Conservation (phyloP, 805 yeast species). For the Blastobotrys mokoenaii region DNA sequence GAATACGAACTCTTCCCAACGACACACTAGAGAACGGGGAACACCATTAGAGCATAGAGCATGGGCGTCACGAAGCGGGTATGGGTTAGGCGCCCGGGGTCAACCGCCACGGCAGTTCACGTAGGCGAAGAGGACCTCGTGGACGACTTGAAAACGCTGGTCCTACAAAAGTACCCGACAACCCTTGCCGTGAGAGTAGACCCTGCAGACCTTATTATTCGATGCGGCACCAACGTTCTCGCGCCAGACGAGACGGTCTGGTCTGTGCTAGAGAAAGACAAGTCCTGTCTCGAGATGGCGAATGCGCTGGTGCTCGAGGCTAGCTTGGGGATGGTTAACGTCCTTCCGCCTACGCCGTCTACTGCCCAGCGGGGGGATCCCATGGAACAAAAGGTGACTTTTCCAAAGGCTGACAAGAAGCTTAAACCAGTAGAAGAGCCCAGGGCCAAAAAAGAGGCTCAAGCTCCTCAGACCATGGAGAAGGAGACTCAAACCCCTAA, state of each 20-base stretch:
- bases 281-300: too few species aligned
- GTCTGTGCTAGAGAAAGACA: too few species aligned
- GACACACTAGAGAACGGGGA: conserved; percentile 1
- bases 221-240: conserved; percentile 1
- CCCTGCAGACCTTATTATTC: conserved; percentile 48
- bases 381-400: too few species aligned
- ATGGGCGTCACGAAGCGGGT: conserved; percentile 20
- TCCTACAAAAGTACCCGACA: conserved; percentile 59
- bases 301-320: too few species aligned
- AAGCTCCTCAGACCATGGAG: too few species aligned
- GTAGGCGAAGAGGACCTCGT: conserved; percentile 57
- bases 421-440: too few species aligned
- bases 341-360: too few species aligned
- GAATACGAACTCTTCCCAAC: not conserved
- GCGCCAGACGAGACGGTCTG: conserved; percentile 19
- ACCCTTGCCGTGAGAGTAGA: conserved; percentile 53
- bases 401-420: too few species aligned
- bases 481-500: too few species aligned
- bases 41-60: not conserved
- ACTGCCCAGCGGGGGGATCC: too few species aligned
- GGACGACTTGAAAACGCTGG: conserved; percentile 70
- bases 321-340: too few species aligned
- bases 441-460: too few species aligned
- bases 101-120: conserved; percentile 57
- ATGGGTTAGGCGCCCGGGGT: conserved; percentile 31